Percentiles rank a stretch among this genome's conserved stretches.
phyloP scores from a whole-genome alignment of 2,329 filamentous ascomycete genomes.

The Phialophora chinensis region DNA sequence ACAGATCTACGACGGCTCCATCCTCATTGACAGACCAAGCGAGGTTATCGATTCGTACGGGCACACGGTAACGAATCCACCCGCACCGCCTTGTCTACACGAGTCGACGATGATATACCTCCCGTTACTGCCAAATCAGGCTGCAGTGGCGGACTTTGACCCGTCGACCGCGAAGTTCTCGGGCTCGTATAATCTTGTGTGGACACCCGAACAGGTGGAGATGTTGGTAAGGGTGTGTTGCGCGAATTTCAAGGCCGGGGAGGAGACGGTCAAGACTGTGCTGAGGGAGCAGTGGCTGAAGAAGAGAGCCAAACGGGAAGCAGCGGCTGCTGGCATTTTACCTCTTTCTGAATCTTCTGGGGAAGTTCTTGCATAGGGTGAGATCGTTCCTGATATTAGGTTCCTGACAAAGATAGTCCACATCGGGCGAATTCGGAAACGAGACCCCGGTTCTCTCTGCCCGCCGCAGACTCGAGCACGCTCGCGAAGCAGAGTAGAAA shows the following conservation, averaged over 20 bases:
- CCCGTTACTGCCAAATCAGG: slow-evolving; percentile 29
- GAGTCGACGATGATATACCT: slow-evolving; percentile 31
- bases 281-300: slow-evolving; percentile 27
- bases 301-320: slow-evolving; percentile 14
- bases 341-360: background rate
- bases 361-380: background rate
- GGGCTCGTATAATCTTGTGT: slow-evolving; percentile 31
- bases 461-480: background rate
- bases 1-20: slow-evolving; percentile 29
- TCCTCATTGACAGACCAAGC: slow-evolving; percentile 20
- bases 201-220: slow-evolving; percentile 29
- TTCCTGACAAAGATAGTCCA: background rate
- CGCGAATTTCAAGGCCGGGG: slow-evolving; percentile 25
- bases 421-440: background rate
- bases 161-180: slow-evolving; percentile 32
- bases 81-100: slow-evolving; percentile 20
- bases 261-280: slow-evolving; percentile 24
- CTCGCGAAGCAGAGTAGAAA: background rate
- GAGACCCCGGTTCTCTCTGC: no score
- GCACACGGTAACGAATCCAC: slow-evolving; percentile 24
- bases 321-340: background rate
- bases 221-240: slow-evolving; percentile 28
- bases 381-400: background rate
- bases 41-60: slow-evolving; percentile 30
- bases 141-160: slow-evolving; percentile 26